Evolutionary conservation across 2,329 filamentous ascomycete species (phyloP), one percentile per base, ranked within the genome.

Genomic region (Lachnellula hyalina): DNA sequence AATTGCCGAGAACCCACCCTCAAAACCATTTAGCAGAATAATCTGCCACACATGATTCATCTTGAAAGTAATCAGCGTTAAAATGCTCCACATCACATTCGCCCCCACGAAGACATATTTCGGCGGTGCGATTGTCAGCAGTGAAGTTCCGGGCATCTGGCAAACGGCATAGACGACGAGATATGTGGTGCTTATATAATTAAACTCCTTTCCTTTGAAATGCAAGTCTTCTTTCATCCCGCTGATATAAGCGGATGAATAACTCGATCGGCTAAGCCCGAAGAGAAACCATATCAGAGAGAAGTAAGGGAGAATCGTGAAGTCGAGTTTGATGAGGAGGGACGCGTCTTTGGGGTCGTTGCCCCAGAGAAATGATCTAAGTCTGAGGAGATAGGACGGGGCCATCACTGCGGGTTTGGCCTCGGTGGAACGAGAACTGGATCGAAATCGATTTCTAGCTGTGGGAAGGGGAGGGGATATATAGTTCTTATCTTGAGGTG

Each of bases 341-440:
- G 86, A 80, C 75, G 83, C 84, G 1, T 87, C 84, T 32, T 32
- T 32, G 28, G 28, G 28, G 28, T 32, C 28, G 28, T 3, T 32
- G 28, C 28, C 28, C 28, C 28, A 32, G 28, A 32, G 28, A 32
- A 32, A 11, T 9, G 28, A 32, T 32, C 9, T 32, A 1, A 32
- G 28, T 9, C 28, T 32, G 28, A 32, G 28, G 8, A 32, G 28
- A 9, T 11, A 32, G 3, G 28, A 32, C 9, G 28, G 9, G 9
- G 28, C 28, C 28, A 32, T 32, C 28, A 11, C 9, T 32, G 28
- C 9, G 28, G 28, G 28, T 11, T 32, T 32, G 9, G 28, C 28
- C 9, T 32, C 3, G 9, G 2, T 32, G 2, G 9, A 32, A 32
- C 6, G 3, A 32, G 2, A 21, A 21, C 21, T 2, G 4, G 2